A percentile compares a stretch with the other conserved stretches of the same genome.
Conservation (phyloP, 495 filamentous ascomycete genomes). For the Clavariopsis aquatica region DNA sequence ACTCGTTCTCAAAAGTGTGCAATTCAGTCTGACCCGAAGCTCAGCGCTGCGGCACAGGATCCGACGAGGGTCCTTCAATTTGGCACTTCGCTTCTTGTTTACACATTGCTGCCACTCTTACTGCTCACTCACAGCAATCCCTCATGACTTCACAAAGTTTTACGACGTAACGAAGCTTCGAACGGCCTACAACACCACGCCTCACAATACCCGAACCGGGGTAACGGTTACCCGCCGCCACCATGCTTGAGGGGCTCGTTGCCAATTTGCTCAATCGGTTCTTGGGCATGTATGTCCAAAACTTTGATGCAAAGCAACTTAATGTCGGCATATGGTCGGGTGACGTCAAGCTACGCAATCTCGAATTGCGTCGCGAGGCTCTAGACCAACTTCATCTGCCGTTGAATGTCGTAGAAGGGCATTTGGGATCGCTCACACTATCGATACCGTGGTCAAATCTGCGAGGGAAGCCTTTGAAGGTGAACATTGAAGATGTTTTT, state of each 20-base stretch:
- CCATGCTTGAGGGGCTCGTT: slow-evolving; percentile 67
- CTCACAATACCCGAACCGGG: slow-evolving; percentile 34
- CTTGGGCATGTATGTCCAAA: slow-evolving; percentile 98
- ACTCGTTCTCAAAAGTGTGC: background rate
- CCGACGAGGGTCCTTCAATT: background rate
- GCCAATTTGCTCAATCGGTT: slow-evolving; percentile 97
- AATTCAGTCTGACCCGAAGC: slow-evolving; percentile 1
- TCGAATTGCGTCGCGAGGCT: slow-evolving; percentile 89
- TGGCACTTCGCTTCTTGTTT: slow-evolving; percentile 15
- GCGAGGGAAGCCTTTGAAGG: slow-evolving; percentile 86
- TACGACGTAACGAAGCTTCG: slow-evolving; percentile 28
- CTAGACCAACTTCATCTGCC: slow-evolving; percentile 94
- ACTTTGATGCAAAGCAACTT: slow-evolving; percentile 93
- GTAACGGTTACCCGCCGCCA: slow-evolving; percentile 46
- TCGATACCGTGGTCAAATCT: slow-evolving; percentile 96
- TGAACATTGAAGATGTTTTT: slow-evolving; percentile 96
- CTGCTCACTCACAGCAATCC: background rate
- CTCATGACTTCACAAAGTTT: slow-evolving; percentile 34
- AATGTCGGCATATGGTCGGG: slow-evolving; percentile 98
- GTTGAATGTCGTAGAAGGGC: slow-evolving; percentile 93
- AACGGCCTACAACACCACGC: slow-evolving; percentile 9
- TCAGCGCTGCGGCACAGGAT: slow-evolving; percentile 28
- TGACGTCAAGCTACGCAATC: slow-evolving; percentile 87
- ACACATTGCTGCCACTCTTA: slow-evolving; percentile 13
- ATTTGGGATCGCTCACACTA: slow-evolving; percentile 85